These are phyloP conservation scores for Carex kokanica DNA, from an alignment of 176 grass and related monocot genomes.

Conservation along the genomic window DNA sequence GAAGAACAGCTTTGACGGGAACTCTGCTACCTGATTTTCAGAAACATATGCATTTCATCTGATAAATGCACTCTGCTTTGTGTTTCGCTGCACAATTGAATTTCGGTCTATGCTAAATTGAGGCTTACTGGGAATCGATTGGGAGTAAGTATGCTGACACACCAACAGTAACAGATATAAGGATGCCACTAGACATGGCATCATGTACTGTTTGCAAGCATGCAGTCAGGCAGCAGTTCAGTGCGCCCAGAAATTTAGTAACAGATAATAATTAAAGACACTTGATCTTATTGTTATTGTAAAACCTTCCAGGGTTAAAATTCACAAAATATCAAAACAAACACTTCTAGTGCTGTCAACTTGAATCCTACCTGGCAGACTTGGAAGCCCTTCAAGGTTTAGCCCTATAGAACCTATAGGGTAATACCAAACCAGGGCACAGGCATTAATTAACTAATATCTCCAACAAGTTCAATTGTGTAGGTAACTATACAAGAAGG, in stretches of 20 bases:
- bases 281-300: background rate
- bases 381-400: background rate
- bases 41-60: background rate
- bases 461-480: background rate
- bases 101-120: background rate
- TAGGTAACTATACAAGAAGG: background rate
- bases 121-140: background rate
- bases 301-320: background rate
- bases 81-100: background rate
- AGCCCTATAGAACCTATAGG: background rate
- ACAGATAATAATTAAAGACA: background rate
- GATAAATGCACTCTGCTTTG: background rate
- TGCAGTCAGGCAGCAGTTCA: background rate
- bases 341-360: background rate
- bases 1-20: slow-evolving; percentile 83
- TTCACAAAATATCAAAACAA: background rate
- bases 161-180: background rate
- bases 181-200: background rate
- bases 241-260: background rate
- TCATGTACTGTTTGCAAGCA: background rate
- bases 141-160: background rate
- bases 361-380: background rate
- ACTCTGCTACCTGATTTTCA: slow-evolving; percentile 61
- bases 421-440: background rate
- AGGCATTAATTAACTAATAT: background rate